Base-by-base conservation (phyloP, 1,139 yeast species). In the Debaryomyces sp. region DNA sequence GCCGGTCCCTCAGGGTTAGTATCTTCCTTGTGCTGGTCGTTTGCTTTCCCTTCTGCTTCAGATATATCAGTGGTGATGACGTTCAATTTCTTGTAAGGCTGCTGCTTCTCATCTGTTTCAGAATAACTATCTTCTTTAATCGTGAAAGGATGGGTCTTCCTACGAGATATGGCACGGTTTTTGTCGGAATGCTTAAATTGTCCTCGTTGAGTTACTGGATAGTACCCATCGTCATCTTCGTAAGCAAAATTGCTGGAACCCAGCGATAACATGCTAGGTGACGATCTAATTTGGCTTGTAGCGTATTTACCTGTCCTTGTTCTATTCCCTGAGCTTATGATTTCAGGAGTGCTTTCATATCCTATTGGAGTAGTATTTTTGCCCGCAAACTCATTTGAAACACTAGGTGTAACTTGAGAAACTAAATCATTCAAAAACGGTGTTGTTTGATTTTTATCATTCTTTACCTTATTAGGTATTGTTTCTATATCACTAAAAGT, bases 151-250 rank as follows among this genome's bases (percentile, higher is more conserved):
- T 26, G 32, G 10, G 21, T 15, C n/a, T 15, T 24, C 29, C 15
- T 39, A 15, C 29, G 15, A 8, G 8, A 6, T n/a, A 12, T 18
- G 6, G 23, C 6, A n/a, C 17, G 9, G 8, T 35, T 35, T 7
- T 22, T 13, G 7, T 12, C 4, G 10, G 15, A 21, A 6, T 9
- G 23, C 15, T 35, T 22, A 8, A 17, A 12, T n/a, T 35, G 22
- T 10, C 15, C 42, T 21, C 42, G 27, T 9, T 21, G 17, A 10
- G 4, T 17, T 27, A n/a, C 7, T 35, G 17, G 38, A 23, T 32
- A 39, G 47, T 50, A 50, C 23, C 52, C 54, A 34, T 50, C 54
- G 41, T 50, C 52, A 30, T 49, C 52, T 38, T 50, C 53, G 34
- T 42, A 50, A 12, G 30, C 46, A 12, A 48, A 36, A 37, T 30